These are phyloP conservation scores for Penicillium nucicola DNA, from an alignment of 495 filamentous ascomycete genomes.

Conservation along the genomic window DNA sequence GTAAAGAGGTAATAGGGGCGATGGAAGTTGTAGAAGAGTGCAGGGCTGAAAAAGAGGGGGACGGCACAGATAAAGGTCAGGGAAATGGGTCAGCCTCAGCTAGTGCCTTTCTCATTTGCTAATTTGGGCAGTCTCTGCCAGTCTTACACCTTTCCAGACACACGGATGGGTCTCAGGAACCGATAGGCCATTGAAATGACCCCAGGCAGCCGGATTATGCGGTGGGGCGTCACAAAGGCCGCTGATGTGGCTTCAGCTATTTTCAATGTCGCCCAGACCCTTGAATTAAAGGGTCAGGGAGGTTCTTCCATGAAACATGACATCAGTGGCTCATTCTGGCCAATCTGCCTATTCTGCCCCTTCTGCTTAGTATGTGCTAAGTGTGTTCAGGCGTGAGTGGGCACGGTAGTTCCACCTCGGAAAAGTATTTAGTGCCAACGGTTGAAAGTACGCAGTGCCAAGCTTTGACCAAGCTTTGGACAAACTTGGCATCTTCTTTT, in stretches of 20 bases:
- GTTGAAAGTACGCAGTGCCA: not conserved
- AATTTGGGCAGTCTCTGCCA: not conserved
- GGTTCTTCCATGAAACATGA: not conserved
- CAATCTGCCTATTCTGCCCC: no score
- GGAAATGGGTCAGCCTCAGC: not conserved
- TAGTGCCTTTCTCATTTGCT: not conserved
- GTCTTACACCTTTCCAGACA: no score
- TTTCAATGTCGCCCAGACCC: no score
- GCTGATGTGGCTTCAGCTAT: no score
- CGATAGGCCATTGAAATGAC: not conserved
- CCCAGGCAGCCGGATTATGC: not conserved
- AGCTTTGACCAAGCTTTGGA: conserved; percentile 8
- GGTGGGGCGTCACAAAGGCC: not conserved
- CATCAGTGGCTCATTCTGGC: not conserved
- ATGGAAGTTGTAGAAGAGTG: not conserved
- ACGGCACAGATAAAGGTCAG: not conserved
- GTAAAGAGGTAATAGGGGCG: not conserved
- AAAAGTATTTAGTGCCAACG: no score
- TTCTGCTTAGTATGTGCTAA: no score
- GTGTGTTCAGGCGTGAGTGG: not conserved
- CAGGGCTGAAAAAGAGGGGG: not conserved
- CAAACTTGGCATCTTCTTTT: conserved; percentile 1
- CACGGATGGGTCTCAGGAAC: not conserved
- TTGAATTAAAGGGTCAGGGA: no score
- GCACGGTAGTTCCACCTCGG: not conserved